Percentiles rank a stretch among this genome's conserved stretches.
phyloP scores from a whole-genome alignment of 768 basidiomycete species.

The Russula dissimulans region DNA sequence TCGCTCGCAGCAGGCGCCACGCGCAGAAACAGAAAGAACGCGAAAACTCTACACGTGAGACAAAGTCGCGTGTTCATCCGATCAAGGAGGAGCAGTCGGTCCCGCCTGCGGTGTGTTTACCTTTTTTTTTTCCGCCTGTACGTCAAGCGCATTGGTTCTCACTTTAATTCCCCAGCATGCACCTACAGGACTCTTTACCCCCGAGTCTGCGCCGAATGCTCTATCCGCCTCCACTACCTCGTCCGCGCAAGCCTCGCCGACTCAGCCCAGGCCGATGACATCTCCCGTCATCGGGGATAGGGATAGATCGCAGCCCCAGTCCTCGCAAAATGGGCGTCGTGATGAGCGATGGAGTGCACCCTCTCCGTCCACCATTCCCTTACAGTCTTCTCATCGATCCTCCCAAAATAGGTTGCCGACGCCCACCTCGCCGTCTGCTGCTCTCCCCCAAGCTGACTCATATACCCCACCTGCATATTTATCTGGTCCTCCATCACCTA shows the following conservation, averaged over 20 bases:
- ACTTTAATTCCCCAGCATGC: neutral
- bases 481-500: slow-evolving; percentile 1
- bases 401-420: neutral
- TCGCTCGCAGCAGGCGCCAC: slow-evolving; percentile 85
- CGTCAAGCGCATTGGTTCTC: neutral
- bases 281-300: neutral
- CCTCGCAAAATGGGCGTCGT: neutral
- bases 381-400: neutral
- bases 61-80: slow-evolving; percentile 23
- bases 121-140: neutral
- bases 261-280: neutral
- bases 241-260: neutral
- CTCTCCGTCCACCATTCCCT: neutral
- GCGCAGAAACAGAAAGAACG: slow-evolving; percentile 77
- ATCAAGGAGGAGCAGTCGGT: slow-evolving; percentile 25
- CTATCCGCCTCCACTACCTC: neutral
- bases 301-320: neutral
- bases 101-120: slow-evolving; percentile 26
- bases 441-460: neutral
- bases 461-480: neutral
- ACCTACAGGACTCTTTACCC: neutral
- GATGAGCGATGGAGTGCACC: neutral
- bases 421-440: neutral
- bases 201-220: neutral
- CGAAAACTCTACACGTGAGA: slow-evolving; percentile 20